Percentiles rank a stretch among this genome's conserved stretches.
Conservation (phyloP, 768 basidiomycete species). For the Rhizopogon rudus region DNA sequence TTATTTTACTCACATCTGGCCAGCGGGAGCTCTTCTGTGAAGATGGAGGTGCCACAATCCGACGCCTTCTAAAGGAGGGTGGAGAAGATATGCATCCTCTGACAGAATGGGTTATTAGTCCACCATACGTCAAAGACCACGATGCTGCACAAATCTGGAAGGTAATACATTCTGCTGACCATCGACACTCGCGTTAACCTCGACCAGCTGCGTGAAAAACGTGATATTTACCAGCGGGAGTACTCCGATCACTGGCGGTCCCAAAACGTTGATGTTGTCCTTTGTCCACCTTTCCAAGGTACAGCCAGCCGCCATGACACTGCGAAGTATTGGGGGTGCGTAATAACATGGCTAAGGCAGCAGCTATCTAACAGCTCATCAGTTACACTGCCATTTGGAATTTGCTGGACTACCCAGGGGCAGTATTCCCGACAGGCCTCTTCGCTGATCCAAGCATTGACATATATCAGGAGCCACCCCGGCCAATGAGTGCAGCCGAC, state of each 20-base stretch:
- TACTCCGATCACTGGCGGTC: slow-evolving; percentile 34
- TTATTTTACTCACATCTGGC: neutral
- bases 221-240: slow-evolving; percentile 29
- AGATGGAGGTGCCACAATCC: neutral
- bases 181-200: slow-evolving; percentile 12
- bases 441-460: slow-evolving; percentile 22
- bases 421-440: slow-evolving; percentile 40
- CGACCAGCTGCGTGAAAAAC: slow-evolving; percentile 21
- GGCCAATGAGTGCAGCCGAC: slow-evolving; percentile 15
- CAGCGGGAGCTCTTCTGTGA: too few relatives aligned
- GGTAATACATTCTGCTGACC: slow-evolving; percentile 4
- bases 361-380: slow-evolving; percentile 31
- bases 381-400: slow-evolving; percentile 41
- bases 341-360: slow-evolving; percentile 13
- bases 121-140: too few relatives aligned
- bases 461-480: slow-evolving; percentile 3
- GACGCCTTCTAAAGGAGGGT: slow-evolving; percentile 14
- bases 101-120: too few relatives aligned
- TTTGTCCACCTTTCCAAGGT: slow-evolving; percentile 8
- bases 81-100: slow-evolving; percentile 22
- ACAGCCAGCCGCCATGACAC: too few relatives aligned
- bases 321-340: too few relatives aligned
- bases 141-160: too few relatives aligned
- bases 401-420: slow-evolving; percentile 38
- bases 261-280: slow-evolving; percentile 35